Percentiles rank a stretch among this genome's conserved stretches.
These are phyloP conservation scores for Nannizziopsis arthrosporioides DNA, from an alignment of 2,329 filamentous ascomycete genomes.

Conservation along the genomic window DNA sequence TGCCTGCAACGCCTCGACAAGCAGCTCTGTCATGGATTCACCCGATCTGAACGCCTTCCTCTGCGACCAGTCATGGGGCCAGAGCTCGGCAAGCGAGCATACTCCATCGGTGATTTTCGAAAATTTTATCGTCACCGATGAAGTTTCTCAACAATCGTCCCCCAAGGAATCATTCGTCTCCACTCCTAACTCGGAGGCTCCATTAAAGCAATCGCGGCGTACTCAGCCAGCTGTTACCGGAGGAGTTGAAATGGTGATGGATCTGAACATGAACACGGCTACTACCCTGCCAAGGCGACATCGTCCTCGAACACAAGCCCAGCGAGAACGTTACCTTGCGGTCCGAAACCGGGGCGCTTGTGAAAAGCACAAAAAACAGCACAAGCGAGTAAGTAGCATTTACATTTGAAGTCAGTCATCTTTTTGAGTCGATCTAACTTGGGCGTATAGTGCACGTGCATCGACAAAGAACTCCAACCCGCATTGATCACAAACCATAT, in stretches of 20 bases:
- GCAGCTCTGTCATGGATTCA: neutral
- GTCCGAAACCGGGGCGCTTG: constrained; percentile 34
- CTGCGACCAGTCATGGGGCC: constrained; percentile 8
- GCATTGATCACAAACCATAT: too few species aligned
- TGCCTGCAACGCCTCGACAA: neutral
- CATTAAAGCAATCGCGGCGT: neutral
- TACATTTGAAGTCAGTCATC: neutral
- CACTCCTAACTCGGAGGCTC: constrained; percentile 4
- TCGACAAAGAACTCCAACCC: constrained; percentile 22
- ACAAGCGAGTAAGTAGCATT: constrained; percentile 29
- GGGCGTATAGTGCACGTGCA: constrained; percentile 29
- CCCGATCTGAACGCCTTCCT: constrained; percentile 4
- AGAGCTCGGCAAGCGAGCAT: constrained; percentile 10
- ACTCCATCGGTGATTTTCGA: constrained; percentile 19
- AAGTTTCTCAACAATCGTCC: constrained; percentile 5
- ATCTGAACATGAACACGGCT: constrained; percentile 34
- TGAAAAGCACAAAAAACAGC: constrained; percentile 35
- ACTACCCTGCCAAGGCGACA: constrained; percentile 34
- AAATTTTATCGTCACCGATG: neutral
- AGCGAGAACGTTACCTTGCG: constrained; percentile 35
- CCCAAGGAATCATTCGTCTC: constrained; percentile 8
- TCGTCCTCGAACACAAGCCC: constrained; percentile 31
- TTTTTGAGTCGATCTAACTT: constrained; percentile 13
- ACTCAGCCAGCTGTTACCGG: constrained; percentile 15
- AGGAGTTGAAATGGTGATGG: constrained; percentile 30